Conservation (phyloP, 371 early-diverging fungal species). For the Batkoa obscura region DNA sequence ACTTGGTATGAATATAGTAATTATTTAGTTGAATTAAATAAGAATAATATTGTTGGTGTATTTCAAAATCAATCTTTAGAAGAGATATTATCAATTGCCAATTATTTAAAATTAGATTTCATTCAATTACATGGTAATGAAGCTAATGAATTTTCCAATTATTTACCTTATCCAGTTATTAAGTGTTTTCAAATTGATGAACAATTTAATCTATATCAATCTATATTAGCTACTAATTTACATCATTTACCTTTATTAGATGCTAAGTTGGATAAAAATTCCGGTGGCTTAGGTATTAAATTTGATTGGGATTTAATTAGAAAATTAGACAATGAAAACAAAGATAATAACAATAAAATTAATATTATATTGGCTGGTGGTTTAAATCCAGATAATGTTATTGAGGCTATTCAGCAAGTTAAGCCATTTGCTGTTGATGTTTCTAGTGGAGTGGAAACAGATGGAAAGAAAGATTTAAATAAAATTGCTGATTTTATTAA, state of each 20-base stretch:
- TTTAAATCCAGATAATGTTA: slow-evolving; percentile 65
- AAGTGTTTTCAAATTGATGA: slow-evolving; percentile 65
- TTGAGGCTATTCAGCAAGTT: slow-evolving; percentile 37
- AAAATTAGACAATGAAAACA: slow-evolving; percentile 22
- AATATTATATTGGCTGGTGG: slow-evolving; percentile 80
- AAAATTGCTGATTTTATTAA: too few relatives aligned
- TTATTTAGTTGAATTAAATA: slow-evolving; percentile 19
- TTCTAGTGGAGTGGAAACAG: slow-evolving; percentile 82
- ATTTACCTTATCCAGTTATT: slow-evolving; percentile 67
- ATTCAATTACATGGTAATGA: slow-evolving; percentile 89
- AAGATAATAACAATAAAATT: slow-evolving; percentile 11
- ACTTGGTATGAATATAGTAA: slow-evolving; percentile 42
- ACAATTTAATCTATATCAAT: slow-evolving; percentile 19
- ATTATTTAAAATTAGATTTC: slow-evolving; percentile 51
- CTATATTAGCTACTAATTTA: slow-evolving; percentile 22
- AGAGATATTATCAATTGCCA: slow-evolving; percentile 45
- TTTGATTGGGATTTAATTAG: slow-evolving; percentile 68
- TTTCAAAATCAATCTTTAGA: slow-evolving; percentile 69
- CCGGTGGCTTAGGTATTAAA: slow-evolving; percentile 43
- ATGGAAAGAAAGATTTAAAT: too few relatives aligned
- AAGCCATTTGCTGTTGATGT: slow-evolving; percentile 83
- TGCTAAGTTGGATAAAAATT: slow-evolving; percentile 34
- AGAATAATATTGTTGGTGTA: slow-evolving; percentile 80
- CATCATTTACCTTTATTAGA: slow-evolving; percentile 49
- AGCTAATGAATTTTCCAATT: slow-evolving; percentile 30